Percentiles rank a stretch among this genome's conserved stretches.
phyloP scores from a whole-genome alignment of 148 eudicot genomes.

The Camellia lanceoleosa region DNA sequence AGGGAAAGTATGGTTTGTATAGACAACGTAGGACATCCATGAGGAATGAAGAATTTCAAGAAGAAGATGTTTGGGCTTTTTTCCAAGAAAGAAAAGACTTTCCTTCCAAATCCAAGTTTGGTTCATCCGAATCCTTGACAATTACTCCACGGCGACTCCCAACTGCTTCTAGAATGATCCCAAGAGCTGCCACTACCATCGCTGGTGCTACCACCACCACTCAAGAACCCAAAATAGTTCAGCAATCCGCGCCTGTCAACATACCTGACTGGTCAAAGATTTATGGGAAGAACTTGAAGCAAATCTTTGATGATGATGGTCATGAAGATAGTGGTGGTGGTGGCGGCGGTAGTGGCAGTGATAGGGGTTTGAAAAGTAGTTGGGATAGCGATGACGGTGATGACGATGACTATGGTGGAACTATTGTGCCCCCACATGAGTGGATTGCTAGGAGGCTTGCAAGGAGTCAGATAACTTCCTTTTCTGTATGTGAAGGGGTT shows the following conservation, averaged over 20 bases:
- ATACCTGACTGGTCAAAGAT: constrained; percentile 81
- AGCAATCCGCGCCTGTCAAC: constrained; percentile 63
- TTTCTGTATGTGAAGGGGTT: constrained; percentile 77
- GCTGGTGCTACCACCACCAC: not conserved
- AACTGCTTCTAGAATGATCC: constrained; percentile 51
- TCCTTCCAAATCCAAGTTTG: not conserved
- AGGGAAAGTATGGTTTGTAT: constrained; percentile 32
- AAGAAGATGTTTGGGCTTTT: constrained; percentile 66
- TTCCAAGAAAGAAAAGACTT: constrained; percentile 16
- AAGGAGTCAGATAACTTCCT: constrained; percentile 47
- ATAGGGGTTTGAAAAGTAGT: constrained; percentile 12
- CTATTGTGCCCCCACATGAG: constrained; percentile 67
- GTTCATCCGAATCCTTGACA: constrained; percentile 15
- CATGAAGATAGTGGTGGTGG: constrained; percentile 7
- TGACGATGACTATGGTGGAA: constrained; percentile 27
- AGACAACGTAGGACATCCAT: constrained; percentile 25
- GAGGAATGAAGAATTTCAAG: constrained; percentile 58
- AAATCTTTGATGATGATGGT: constrained; percentile 23
- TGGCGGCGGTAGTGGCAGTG: constrained; percentile 6
- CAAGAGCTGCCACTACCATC: constrained; percentile 22
- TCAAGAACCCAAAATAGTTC: constrained; percentile 21
- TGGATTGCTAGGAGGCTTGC: constrained; percentile 58
- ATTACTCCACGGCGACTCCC: constrained; percentile 35
- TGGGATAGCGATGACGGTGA: constrained; percentile 29
- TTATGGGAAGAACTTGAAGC: constrained; percentile 35